A percentile compares a stretch with the other conserved stretches of the same genome.
phyloP scores from a whole-genome alignment of 2,329 filamentous ascomycete species.

The Grosmannia huntii region DNA sequence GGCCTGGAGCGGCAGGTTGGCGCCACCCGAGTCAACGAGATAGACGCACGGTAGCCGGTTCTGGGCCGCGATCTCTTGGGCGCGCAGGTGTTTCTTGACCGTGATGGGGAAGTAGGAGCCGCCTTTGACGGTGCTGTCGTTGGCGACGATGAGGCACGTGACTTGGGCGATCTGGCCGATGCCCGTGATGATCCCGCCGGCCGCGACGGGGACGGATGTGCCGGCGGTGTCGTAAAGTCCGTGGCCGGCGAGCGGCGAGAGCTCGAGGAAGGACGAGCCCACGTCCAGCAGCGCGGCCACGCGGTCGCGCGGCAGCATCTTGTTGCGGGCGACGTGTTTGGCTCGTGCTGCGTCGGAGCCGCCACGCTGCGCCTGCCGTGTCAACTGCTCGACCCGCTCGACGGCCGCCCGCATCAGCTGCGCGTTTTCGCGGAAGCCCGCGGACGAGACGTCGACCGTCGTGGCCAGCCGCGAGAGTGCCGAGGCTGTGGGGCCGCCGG shows the following conservation, averaged over 20 bases:
- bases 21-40: slow-evolving; percentile 88
- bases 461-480: slow-evolving; percentile 64
- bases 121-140: slow-evolving; percentile 94
- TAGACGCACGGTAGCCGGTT: slow-evolving; percentile 85
- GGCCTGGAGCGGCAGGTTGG: slow-evolving; percentile 87
- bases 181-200: slow-evolving; percentile 85
- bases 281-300: slow-evolving; percentile 80
- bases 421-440: slow-evolving; percentile 72
- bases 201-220: slow-evolving; percentile 75
- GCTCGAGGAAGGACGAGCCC: slow-evolving; percentile 79
- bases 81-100: slow-evolving; percentile 91
- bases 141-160: slow-evolving; percentile 84
- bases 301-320: slow-evolving; percentile 88
- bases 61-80: slow-evolving; percentile 80
- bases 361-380: slow-evolving; percentile 58
- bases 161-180: slow-evolving; percentile 85
- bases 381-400: slow-evolving; percentile 54
- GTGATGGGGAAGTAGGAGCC: slow-evolving; percentile 96
- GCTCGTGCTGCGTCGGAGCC: slow-evolving; percentile 71
- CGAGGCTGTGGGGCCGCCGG: slow-evolving; percentile 70
- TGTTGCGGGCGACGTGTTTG: slow-evolving; percentile 77
- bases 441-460: slow-evolving; percentile 61
- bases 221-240: slow-evolving; percentile 59
- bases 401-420: slow-evolving; percentile 64
- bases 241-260: slow-evolving; percentile 84